Evolutionary conservation across 2,329 filamentous ascomycete genomes (phyloP).

Genomic region (Cyclaneusma minus): DNA sequence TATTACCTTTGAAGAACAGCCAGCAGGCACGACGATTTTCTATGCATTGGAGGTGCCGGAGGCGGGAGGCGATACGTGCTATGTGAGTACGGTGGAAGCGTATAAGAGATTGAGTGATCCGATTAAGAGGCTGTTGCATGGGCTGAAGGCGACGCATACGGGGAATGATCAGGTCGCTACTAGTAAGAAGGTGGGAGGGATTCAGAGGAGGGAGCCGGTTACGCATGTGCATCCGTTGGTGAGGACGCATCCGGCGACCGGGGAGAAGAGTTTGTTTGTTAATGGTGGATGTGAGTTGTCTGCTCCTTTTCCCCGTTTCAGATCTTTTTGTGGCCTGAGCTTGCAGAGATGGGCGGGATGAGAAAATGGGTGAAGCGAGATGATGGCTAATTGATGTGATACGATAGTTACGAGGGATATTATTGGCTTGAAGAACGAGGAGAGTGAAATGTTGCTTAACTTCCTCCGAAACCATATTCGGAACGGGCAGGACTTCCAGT

Average conservation of each 20-base stretch:
- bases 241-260: conserved; percentile 62
- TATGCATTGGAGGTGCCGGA: conserved; percentile 70
- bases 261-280: conserved; percentile 66
- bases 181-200: conserved; percentile 46
- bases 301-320: neutral
- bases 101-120: conserved; percentile 64
- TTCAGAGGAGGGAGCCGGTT: conserved; percentile 63
- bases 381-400: neutral
- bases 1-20: conserved; percentile 72
- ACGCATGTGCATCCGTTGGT: conserved; percentile 60
- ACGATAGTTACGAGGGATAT: conserved; percentile 59
- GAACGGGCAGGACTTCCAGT: conserved; percentile 53
- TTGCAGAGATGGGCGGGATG: too few species aligned
- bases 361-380: conserved; percentile 1
- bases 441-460: conserved; percentile 59
- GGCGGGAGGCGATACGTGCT: conserved; percentile 70
- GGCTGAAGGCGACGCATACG: conserved; percentile 64
- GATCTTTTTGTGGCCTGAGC: too few species aligned
- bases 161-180: conserved; percentile 62
- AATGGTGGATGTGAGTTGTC: conserved; percentile 57
- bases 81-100: conserved; percentile 60
- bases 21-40: conserved; percentile 74
- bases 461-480: conserved; percentile 63
- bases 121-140: conserved; percentile 65
- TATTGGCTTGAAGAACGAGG: conserved; percentile 70